These are phyloP conservation scores for Calocybe cyanea DNA, from an alignment of 768 basidiomycete species.

Conservation along the genomic window DNA sequence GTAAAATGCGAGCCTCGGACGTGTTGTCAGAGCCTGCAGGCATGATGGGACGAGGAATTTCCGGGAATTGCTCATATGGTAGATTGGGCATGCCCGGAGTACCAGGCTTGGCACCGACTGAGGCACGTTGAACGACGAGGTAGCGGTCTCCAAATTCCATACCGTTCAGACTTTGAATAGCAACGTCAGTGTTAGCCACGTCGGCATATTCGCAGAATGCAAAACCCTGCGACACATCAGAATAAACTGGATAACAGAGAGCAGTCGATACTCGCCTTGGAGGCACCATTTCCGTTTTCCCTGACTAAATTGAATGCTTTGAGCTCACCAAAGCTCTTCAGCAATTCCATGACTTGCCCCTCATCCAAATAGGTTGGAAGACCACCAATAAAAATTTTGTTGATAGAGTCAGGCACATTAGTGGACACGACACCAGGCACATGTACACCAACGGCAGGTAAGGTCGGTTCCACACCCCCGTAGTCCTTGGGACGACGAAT, in stretches of 20 bases:
- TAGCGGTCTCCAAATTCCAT: conserved; percentile 97
- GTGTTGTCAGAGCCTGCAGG: conserved; percentile 67
- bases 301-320: conserved; percentile 98
- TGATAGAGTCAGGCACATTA: conserved; percentile 94
- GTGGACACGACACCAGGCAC: conserved; percentile 96
- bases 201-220: conserved; percentile 99
- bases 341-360: conserved; percentile 96
- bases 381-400: conserved; percentile 97
- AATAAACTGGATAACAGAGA: background rate
- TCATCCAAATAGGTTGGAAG: conserved; percentile 94
- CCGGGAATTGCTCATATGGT: conserved; percentile 78
- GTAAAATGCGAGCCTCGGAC: conserved; percentile 75
- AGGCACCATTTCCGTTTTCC: conserved; percentile 83
- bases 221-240: conserved; percentile 61
- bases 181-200: conserved; percentile 83
- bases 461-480: conserved; percentile 66
- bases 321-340: conserved; percentile 96
- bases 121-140: conserved; percentile 95
- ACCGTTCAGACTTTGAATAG: conserved; percentile 92
- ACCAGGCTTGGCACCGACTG: conserved; percentile 84
- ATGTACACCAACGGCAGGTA: conserved; percentile 58
- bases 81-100: conserved; percentile 61
- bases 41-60: conserved; percentile 85
- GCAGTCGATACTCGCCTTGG: conserved; percentile 55
- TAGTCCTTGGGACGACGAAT: conserved; percentile 98